A percentile compares a stretch with the other conserved stretches of the same genome.
phyloP scores from a whole-genome alignment of 306 rosid genomes.

The Prunus padus region DNA sequence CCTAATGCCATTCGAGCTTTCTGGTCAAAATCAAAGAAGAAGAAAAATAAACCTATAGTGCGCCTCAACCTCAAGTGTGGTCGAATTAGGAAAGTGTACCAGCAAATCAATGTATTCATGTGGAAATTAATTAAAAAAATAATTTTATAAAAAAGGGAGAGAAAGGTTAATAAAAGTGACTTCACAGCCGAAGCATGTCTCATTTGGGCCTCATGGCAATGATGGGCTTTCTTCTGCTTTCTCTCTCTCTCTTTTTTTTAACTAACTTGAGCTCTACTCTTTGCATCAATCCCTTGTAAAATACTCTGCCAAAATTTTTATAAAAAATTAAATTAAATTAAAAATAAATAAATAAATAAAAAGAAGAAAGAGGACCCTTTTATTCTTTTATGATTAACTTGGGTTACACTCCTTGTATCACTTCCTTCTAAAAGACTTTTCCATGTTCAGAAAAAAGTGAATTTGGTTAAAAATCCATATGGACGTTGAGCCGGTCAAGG shows the following conservation, averaged over 20 bases:
- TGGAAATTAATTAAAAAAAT: neutral
- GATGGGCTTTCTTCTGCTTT: conserved; percentile 39
- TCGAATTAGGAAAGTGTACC: neutral
- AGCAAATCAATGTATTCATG: neutral
- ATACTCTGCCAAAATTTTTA: conserved; percentile 40
- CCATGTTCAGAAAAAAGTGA: conserved; percentile 27
- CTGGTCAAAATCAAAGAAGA: conserved; percentile 3
- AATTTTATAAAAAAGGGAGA: conserved; percentile 8
- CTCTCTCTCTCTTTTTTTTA: neutral
- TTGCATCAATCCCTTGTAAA: conserved; percentile 69
- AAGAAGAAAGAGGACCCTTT: conserved; percentile 3
- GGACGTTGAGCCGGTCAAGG: conserved; percentile 19
- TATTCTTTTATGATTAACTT: conserved; percentile 44
- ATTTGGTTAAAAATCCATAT: conserved; percentile 23
- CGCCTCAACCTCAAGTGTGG: conserved; percentile 1
- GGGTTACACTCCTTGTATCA: conserved; percentile 66
- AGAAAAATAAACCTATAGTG: neutral
- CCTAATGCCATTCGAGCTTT: neutral
- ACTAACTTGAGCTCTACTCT: conserved; percentile 64
- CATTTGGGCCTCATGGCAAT: conserved; percentile 55
- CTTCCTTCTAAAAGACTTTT: conserved; percentile 49
- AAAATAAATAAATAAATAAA: accelerated
- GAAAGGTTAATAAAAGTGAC: conserved; percentile 65
- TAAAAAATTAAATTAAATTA: accelerated
- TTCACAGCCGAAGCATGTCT: conserved; percentile 52